phyloP scores from a whole-genome alignment of 306 rosid genomes.

The Trifolium fragiferum region DNA sequence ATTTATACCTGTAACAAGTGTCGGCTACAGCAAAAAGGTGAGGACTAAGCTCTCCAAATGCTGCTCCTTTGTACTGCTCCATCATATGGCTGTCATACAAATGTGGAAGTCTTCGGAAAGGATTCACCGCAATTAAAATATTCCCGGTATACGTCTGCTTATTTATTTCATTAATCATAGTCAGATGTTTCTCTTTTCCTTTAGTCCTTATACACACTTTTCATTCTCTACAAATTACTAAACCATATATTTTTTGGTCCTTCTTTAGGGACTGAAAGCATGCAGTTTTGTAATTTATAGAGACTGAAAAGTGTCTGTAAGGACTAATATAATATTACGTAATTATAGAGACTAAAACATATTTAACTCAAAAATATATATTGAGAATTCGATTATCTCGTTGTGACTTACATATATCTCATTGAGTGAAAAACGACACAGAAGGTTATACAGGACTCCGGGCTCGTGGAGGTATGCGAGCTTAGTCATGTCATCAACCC shows the following conservation, averaged over 20 bases:
- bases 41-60: constrained; percentile 92
- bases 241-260: too few species aligned
- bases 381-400: not conserved
- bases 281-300: not conserved
- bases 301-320: not conserved
- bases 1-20: constrained; percentile 74
- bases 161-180: constrained; percentile 40
- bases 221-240: not conserved
- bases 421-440: constrained; percentile 71
- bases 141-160: constrained; percentile 86
- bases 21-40: constrained; percentile 93
- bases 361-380: constrained; percentile 8
- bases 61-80: constrained; percentile 88
- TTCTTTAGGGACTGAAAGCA: too few species aligned
- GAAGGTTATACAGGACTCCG: constrained; percentile 74
- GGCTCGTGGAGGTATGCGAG: constrained; percentile 87
- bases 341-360: not conserved
- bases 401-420: constrained; percentile 82
- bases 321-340: too few species aligned
- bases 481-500: constrained; percentile 95
- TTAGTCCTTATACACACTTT: not conserved
- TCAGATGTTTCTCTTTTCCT: constrained; percentile 37
- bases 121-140: constrained; percentile 86
- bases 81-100: constrained; percentile 85
- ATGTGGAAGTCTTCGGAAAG: constrained; percentile 83